These are phyloP conservation scores for Ceratocystis lukuohia DNA, from an alignment of 2,329 filamentous ascomycete genomes.

Conservation along the genomic window DNA sequence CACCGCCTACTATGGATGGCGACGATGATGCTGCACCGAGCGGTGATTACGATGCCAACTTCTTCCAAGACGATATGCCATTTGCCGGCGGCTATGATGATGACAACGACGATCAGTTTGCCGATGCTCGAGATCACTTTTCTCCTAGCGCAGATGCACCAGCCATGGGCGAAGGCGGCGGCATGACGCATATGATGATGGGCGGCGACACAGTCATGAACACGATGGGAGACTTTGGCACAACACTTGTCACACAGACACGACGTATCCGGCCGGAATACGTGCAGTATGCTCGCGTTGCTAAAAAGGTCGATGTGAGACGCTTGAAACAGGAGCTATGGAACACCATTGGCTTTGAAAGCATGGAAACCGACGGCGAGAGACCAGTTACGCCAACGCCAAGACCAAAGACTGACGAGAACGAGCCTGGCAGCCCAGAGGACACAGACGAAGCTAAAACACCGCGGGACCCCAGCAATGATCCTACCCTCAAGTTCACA, in stretches of 20 bases:
- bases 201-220: constrained; percentile 37
- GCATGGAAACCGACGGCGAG: constrained; percentile 29
- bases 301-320: constrained; percentile 58
- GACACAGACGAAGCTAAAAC: constrained; percentile 24
- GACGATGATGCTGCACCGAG: constrained; percentile 46
- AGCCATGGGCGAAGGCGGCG: constrained; percentile 33
- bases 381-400: constrained; percentile 25
- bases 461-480: constrained; percentile 21
- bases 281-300: constrained; percentile 55
- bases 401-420: constrained; percentile 5
- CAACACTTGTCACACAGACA: constrained; percentile 52
- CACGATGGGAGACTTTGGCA: constrained; percentile 44
- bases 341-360: constrained; percentile 50
- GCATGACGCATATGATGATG: constrained; percentile 38
- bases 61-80: constrained; percentile 82
- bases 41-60: constrained; percentile 90
- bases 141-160: constrained; percentile 48
- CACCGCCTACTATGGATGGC: constrained; percentile 27
- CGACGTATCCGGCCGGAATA: constrained; percentile 52
- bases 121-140: constrained; percentile 68
- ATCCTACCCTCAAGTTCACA: constrained; percentile 65
- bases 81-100: constrained; percentile 50
- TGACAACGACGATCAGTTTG: constrained; percentile 60
- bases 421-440: background rate
- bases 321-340: constrained; percentile 57